Evolutionary conservation across 2,329 filamentous ascomycete species (phyloP).

Genomic region (Exophiala lecanii-corni): DNA sequence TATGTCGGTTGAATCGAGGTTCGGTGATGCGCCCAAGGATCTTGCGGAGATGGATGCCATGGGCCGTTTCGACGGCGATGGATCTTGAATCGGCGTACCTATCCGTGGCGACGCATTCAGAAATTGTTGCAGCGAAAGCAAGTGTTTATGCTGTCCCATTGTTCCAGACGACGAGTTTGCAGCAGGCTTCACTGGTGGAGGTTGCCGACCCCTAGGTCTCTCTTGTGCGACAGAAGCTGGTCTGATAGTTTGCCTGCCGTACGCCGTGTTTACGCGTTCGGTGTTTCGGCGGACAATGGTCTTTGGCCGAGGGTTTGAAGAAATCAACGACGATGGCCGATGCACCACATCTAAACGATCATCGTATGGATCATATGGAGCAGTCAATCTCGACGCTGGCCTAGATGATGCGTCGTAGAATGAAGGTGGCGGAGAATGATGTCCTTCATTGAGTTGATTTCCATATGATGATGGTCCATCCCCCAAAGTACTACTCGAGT

Average conservation of each 20-base stretch:
- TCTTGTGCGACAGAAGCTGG: neutral
- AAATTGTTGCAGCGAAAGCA: constrained; percentile 17
- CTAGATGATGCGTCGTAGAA: too few species aligned
- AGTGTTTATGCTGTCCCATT: neutral
- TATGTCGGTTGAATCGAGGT: neutral
- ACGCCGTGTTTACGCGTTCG: neutral
- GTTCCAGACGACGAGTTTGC: neutral
- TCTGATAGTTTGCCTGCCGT: neutral
- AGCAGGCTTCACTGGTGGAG: neutral
- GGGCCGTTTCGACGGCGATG: neutral
- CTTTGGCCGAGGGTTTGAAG: neutral
- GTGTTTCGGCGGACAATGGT: neutral
- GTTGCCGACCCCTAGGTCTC: neutral
- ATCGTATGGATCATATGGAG: neutral
- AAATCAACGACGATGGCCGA: neutral
- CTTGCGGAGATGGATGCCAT: neutral
- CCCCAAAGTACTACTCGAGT: too few species aligned
- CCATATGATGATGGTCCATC: too few species aligned
- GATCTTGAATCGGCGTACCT: neutral
- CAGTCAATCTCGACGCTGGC: neutral
- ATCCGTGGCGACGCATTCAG: constrained; percentile 1
- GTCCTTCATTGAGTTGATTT: too few species aligned
- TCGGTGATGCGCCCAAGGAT: neutral
- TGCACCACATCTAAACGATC: neutral
- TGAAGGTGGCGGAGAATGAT: too few species aligned